These are phyloP conservation scores for Syzygium aqueum DNA, from an alignment of 345 rosid species.

Conservation along the genomic window DNA sequence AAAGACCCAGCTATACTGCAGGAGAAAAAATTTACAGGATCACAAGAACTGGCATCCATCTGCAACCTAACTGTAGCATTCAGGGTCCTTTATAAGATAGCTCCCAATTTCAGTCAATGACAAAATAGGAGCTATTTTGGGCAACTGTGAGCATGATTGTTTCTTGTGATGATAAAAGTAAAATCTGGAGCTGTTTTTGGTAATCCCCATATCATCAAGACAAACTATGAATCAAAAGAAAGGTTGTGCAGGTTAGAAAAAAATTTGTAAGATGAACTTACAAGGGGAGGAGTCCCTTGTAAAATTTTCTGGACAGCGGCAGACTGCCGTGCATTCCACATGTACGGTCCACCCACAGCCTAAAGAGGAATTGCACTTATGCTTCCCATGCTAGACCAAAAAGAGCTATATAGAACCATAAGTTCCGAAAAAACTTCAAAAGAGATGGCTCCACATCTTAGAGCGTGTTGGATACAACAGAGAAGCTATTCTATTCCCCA, in stretches of 20 bases:
- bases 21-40: slow-evolving; percentile 23
- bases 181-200: background rate
- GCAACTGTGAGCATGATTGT: background rate
- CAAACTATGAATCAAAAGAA: background rate
- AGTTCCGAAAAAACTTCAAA: no score
- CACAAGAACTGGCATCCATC: background rate
- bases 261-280: slow-evolving; percentile 28
- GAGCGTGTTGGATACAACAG: background rate
- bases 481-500: background rate
- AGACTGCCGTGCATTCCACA: slow-evolving; percentile 31
- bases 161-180: background rate
- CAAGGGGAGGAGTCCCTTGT: slow-evolving; percentile 98
- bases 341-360: slow-evolving; percentile 92
- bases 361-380: slow-evolving; percentile 44
- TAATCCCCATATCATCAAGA: background rate
- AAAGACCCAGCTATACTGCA: no score
- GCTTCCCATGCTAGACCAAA: slow-evolving; percentile 36
- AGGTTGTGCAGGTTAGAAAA: background rate
- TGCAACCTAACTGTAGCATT: background rate
- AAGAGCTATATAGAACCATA: no score
- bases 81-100: background rate
- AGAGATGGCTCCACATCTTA: background rate
- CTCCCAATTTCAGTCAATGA: background rate
- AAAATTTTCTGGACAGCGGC: slow-evolving; percentile 84
- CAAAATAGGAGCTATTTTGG: background rate